A percentile compares a stretch with the other conserved stretches of the same genome.
Evolutionary conservation across 2,329 filamentous ascomycete species (phyloP).

Genomic region (Gaeumannomyces tritici): DNA sequence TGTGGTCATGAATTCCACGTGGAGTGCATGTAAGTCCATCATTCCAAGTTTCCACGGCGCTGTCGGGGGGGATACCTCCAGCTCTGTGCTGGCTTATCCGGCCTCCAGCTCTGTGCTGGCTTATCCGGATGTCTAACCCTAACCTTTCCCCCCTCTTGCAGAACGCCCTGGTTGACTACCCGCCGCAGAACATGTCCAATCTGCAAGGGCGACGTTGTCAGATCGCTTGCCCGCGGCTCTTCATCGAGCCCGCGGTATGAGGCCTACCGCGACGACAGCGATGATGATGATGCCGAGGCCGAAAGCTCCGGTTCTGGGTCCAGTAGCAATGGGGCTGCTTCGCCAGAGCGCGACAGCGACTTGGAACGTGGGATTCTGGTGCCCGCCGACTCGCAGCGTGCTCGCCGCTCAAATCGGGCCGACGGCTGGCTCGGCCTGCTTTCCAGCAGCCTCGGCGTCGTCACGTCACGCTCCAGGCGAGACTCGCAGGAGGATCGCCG

Average conservation of each 20-base stretch:
- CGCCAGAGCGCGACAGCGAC: neutral
- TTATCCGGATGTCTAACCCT: neutral
- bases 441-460: conserved; percentile 1
- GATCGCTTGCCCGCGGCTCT: conserved; percentile 47
- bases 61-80: no score
- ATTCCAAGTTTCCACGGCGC: no score
- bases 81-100: no score
- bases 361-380: neutral
- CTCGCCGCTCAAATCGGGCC: neutral
- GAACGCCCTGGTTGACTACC: conserved; percentile 93
- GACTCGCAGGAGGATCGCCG: conserved; percentile 1
- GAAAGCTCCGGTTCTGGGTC: neutral
- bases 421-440: neutral
- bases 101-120: no score
- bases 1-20: conserved; percentile 97
- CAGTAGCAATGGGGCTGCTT: neutral
- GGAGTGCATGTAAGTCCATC: conserved; percentile 83
- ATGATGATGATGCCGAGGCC: conserved; percentile 29
- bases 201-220: conserved; percentile 93
- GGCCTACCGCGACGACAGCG: conserved; percentile 42
- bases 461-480: neutral
- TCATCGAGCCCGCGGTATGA: conserved; percentile 43
- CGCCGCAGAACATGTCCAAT: conserved; percentile 95
- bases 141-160: conserved; percentile 24
- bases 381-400: neutral